Conservation (phyloP, 2,329 filamentous ascomycete species). For the Clarireedia homoeocarpa region DNA sequence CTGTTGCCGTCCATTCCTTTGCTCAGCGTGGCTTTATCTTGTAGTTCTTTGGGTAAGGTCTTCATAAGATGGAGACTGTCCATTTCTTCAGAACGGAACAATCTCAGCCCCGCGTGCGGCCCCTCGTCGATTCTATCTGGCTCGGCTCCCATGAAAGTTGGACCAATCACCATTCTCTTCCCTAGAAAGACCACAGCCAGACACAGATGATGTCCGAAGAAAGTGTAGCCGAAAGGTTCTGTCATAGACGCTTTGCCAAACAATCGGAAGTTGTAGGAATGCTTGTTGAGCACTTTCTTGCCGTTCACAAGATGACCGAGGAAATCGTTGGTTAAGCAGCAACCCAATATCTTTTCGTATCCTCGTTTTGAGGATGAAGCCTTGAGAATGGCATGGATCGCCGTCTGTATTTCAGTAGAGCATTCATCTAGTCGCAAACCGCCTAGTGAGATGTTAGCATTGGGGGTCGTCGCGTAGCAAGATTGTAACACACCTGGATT, state of each 20-base stretch:
- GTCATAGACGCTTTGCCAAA: slow-evolving; percentile 22
- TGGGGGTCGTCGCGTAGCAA: not conserved
- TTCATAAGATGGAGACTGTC: slow-evolving; percentile 27
- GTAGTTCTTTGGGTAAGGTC: slow-evolving; percentile 20
- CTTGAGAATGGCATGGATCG: slow-evolving; percentile 22
- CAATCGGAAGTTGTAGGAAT: slow-evolving; percentile 26
- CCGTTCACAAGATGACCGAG: slow-evolving; percentile 25
- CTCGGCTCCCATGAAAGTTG: slow-evolving; percentile 75
- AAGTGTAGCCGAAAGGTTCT: slow-evolving; percentile 24
- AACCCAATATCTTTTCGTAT: slow-evolving; percentile 24
- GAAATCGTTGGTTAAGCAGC: slow-evolving; percentile 25
- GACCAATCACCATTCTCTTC: slow-evolving; percentile 58
- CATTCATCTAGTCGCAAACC: slow-evolving; percentile 25
- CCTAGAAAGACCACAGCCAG: slow-evolving; percentile 61
- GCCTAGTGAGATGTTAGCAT: slow-evolving; percentile 11
- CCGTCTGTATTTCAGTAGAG: slow-evolving; percentile 17
- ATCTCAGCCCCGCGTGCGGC: slow-evolving; percentile 21
- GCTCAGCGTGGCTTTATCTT: slow-evolving; percentile 25
- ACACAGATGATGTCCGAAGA: slow-evolving; percentile 72
- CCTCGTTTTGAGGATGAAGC: slow-evolving; percentile 21
- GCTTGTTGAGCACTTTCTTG: slow-evolving; percentile 24
- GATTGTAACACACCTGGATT: slow-evolving; percentile 17
- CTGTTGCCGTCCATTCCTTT: slow-evolving; percentile 28
- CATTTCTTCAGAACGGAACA: slow-evolving; percentile 22
- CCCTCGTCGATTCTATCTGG: slow-evolving; percentile 46